Base-by-base conservation (phyloP, 225 moss, liverwort and hornwort genomes). In the Physcomitrellopsis africana region DNA sequence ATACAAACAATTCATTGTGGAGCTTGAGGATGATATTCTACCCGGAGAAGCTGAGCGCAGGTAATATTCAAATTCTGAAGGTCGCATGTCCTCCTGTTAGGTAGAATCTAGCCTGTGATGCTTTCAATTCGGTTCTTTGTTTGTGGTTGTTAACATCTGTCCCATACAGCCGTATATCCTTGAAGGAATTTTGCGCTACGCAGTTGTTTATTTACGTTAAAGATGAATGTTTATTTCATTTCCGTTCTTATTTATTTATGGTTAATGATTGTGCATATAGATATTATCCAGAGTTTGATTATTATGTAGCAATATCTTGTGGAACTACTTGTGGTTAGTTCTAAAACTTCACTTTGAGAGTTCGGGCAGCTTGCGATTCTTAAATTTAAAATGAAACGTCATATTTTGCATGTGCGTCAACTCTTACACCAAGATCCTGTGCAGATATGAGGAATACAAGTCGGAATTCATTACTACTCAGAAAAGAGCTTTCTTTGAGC, bases 41-140 rank as follows among this genome's bases (percentile, higher is more conserved):
- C 99, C 99, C 51, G 99, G 85, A 78, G 99, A 99, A 86, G 99
- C 99, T 78, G 99, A 99, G 81, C 88, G 99, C 67, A 93, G 99
- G 95, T 99, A 86, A 77, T 69, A 13, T 29, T 22, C 1, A 52
- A 11, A 10, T 18, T 62, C 27, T 18, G 17, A 23, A 22, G 3
- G 42, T 54, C 32, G 26, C 57, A 29, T 78, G 37, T 65, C 20
- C 11, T 68, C 51, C 43, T 54, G 11, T 51, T 61, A 65, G 32
- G 4, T 48, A 47, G n/a, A 44, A 62, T 56, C 7, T 60, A 16
- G 32, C 7, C 22, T 59, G 18, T 67, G 49, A 63, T 76, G 32
- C 51, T 41, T 27, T 4, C 4, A 41, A 60, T 67, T 67, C 23
- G 59, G 37, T 41, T 43, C 19, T 59, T 20, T 68, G 19, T 48